Percentiles rank a stretch among this genome's conserved stretches.
These are phyloP conservation scores for Globisporangium lucens DNA, from an alignment of 352 stramenopile genomes.

Conservation along the genomic window DNA sequence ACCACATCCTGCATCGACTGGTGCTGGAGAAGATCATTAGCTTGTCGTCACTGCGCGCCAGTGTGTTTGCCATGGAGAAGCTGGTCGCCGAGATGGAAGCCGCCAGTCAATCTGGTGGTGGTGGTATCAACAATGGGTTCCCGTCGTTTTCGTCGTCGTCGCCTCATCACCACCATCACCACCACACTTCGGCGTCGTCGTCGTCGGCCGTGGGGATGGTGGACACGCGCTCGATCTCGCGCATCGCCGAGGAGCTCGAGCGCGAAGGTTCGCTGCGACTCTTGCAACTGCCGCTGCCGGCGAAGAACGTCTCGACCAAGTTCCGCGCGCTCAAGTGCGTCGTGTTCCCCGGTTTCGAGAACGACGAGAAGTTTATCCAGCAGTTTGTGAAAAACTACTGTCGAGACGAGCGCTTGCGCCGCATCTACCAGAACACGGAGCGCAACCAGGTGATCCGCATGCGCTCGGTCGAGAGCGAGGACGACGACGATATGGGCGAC, in stretches of 20 bases:
- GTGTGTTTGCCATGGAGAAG: conserved; percentile 74
- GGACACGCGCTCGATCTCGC: conserved; percentile 66
- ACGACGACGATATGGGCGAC: conserved; percentile 21
- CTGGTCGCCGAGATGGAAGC: conserved; percentile 12
- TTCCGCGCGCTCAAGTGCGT: conserved; percentile 73
- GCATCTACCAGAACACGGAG: conserved; percentile 59
- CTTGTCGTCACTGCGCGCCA: conserved; percentile 69
- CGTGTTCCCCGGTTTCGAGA: conserved; percentile 55
- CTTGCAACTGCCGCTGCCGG: conserved; percentile 61
- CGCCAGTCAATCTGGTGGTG: not conserved
- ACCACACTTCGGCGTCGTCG: not conserved
- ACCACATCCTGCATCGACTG: conserved; percentile 63
- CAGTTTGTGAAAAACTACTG: conserved; percentile 74
- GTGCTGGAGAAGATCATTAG: conserved; percentile 73
- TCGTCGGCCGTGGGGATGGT: conserved; percentile 49
- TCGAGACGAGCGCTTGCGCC: conserved; percentile 67
- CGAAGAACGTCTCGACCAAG: conserved; percentile 78
- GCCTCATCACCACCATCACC: not conserved
- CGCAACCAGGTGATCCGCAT: conserved; percentile 55
- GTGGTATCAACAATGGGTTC: not conserved
- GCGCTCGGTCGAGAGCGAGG: conserved; percentile 36
- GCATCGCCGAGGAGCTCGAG: conserved; percentile 68
- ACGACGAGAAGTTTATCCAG: conserved; percentile 71
- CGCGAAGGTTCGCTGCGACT: conserved; percentile 41
- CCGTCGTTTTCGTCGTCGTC: not conserved